These are phyloP conservation scores for Medicago lupulina DNA, from an alignment of 306 rosid species.

Conservation along the genomic window DNA sequence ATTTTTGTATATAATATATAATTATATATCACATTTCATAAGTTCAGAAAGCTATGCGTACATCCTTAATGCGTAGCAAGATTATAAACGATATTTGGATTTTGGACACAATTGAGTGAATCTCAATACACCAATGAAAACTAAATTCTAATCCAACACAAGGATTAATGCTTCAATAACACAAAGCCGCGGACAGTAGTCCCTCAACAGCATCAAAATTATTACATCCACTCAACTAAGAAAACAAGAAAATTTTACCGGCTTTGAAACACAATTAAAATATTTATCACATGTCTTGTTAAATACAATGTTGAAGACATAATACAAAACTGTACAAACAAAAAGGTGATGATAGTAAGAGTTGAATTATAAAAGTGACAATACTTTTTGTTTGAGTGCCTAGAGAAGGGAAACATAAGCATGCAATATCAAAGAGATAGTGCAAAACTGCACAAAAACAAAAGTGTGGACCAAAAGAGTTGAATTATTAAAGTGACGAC, in stretches of 20 bases:
- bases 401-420: neutral
- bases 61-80: neutral
- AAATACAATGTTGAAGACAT: conserved; percentile 3
- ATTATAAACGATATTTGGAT: neutral
- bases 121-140: neutral
- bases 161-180: neutral
- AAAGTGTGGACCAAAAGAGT: conserved; percentile 22
- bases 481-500: neutral
- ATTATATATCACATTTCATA: neutral
- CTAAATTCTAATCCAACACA: neutral
- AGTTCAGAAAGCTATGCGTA: neutral
- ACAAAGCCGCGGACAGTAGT: too few relatives aligned
- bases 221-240: neutral
- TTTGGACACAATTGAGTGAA: neutral
- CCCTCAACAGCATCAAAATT: neutral
- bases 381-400: neutral
- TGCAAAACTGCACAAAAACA: neutral
- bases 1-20: neutral
- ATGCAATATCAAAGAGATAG: neutral
- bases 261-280: conserved; percentile 20
- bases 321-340: neutral
- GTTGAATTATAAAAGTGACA: neutral
- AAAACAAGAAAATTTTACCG: conserved; percentile 2
- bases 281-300: conserved; percentile 1
- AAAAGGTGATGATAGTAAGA: conserved; percentile 8